Base-by-base conservation (phyloP, 495 filamentous ascomycete species). In the Antarctomyces pellizariae region DNA sequence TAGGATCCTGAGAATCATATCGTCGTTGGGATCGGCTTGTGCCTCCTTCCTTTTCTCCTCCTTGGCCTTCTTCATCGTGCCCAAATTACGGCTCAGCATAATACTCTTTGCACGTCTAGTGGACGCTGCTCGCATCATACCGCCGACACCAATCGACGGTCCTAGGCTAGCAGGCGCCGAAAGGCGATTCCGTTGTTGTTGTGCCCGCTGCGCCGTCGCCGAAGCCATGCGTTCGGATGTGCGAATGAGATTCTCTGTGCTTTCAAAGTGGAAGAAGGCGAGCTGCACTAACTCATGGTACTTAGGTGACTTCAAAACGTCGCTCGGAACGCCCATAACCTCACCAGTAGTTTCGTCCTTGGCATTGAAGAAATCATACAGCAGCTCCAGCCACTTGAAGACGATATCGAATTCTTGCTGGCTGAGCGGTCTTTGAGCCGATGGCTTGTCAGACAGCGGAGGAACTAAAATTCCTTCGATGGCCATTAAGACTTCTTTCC, bases 181-280 rank as follows among this genome's bases (percentile, higher is more conserved):
- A 3, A 73, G 52, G 5, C 80, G 70, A 46, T 77, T 75, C 30
- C 47, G 59, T 40, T 54, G 53, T 41, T 77, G 67, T 41, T 83
- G 73, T 24, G 69, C 64, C 14, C 80, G 70, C 18, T 71, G 62
- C n/a, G 73, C 73, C 5, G 72, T 82, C 16, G 78, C 80, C 1
- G 77, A 72, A 8, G 84, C 86, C 76, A 99, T 99, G 25, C 75
- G 65, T 49, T 95, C 89, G 3, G 76, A 89, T 4, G 73, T 86
- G 18, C 84, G 75, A 33, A 93, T 80, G 4, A 99, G 64, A 38
- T 74, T 77, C 30, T 89, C 82, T 8, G 89, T 91, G 11, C 67
- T 59, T 41, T 95, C 84, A 45, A 84, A 84, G 54, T 99, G 95
- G 62, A 95, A 95, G 61, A 93, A 99, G 55, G 90, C 86, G 26